Evolutionary conservation across 2,329 filamentous ascomycete species (phyloP).

Genomic region (Arachnopeziza araneosa): DNA sequence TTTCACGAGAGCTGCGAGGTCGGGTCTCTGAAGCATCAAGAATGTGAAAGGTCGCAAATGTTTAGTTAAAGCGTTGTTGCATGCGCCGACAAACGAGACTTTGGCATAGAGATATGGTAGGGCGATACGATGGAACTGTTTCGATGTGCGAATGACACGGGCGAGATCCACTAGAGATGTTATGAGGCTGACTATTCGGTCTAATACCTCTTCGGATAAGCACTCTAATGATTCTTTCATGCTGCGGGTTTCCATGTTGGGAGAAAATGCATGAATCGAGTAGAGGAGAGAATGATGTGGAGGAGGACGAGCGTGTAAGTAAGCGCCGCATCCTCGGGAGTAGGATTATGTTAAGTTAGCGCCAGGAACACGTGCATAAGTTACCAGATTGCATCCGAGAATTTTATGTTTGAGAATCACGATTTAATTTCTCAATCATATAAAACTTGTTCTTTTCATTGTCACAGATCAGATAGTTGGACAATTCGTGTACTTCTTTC

Average conservation of each 20-base stretch:
- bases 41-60: not conserved
- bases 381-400: too few relatives aligned
- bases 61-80: not conserved
- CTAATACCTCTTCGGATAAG: not conserved
- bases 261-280: too few relatives aligned
- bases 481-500: too few relatives aligned
- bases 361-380: too few relatives aligned
- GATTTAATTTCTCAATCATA: too few relatives aligned
- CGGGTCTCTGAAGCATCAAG: not conserved
- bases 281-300: too few relatives aligned
- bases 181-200: not conserved
- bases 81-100: not conserved
- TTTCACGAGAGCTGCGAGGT: not conserved
- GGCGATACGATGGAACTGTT: not conserved
- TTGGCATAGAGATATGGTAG: not conserved
- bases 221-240: not conserved
- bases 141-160: not conserved
- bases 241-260: not conserved
- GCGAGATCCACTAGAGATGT: not conserved
- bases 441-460: too few relatives aligned
- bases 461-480: too few relatives aligned
- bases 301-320: too few relatives aligned
- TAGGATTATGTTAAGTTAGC: too few relatives aligned
- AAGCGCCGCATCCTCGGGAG: too few relatives aligned
- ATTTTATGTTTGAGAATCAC: too few relatives aligned